A percentile compares a stretch with the other conserved stretches of the same genome.
Evolutionary conservation across 2,329 filamentous ascomycete species (phyloP).

Genomic region (Aspergillus phoenicis): DNA sequence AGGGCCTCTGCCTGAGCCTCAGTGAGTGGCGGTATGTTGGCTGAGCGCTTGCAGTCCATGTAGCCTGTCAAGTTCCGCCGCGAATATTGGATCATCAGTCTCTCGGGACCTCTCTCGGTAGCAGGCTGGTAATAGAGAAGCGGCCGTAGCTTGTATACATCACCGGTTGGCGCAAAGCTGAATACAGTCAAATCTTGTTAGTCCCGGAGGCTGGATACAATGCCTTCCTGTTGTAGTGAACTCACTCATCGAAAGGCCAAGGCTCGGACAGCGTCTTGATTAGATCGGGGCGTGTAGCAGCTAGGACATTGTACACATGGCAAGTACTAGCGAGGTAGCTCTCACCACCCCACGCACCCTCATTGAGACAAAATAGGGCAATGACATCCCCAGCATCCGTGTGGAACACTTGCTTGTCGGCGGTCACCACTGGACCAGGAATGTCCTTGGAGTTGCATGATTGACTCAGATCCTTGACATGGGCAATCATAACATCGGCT

Average conservation of each 20-base stretch:
- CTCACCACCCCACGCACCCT: conserved; percentile 52
- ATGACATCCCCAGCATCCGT: conserved; percentile 59
- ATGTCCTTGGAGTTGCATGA: conserved; percentile 36
- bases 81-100: conserved; percentile 60
- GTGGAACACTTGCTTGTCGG: conserved; percentile 52
- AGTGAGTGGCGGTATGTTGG: conserved; percentile 38
- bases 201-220: conserved; percentile 10
- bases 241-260: conserved; percentile 52
- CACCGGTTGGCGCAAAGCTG: too few species aligned
- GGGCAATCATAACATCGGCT: conserved; percentile 48
- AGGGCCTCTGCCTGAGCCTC: conserved; percentile 54
- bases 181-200: too few species aligned
- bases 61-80: conserved; percentile 57
- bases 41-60: conserved; percentile 33
- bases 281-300: conserved; percentile 54
- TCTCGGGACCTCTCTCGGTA: conserved; percentile 49
- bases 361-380: conserved; percentile 49
- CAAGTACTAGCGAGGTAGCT: conserved; percentile 56
- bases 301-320: conserved; percentile 58
- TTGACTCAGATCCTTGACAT: conserved; percentile 60
- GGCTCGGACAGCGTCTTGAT: conserved; percentile 52
- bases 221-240: neutral
- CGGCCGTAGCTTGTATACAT: conserved; percentile 29
- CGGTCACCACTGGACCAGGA: conserved; percentile 6
- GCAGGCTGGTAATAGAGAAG: conserved; percentile 54